phyloP scores from a whole-genome alignment of 2,329 filamentous ascomycete species.

The Eutypella sp. region DNA sequence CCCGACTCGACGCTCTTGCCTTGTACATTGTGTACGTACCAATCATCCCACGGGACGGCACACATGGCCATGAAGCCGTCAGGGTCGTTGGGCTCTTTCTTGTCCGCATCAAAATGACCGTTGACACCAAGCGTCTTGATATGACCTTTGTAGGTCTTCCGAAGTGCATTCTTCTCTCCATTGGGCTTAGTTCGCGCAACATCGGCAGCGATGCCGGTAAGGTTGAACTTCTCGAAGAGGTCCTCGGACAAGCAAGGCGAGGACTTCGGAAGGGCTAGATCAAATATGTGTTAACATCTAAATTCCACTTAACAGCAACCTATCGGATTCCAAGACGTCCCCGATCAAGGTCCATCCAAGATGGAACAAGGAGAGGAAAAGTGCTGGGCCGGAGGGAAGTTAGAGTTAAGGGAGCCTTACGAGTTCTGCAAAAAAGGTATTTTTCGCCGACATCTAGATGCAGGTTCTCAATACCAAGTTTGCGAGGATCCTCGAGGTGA shows the following conservation, averaged over 20 bases:
- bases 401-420: constrained; percentile 53
- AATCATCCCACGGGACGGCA: constrained; percentile 49
- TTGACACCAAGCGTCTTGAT: constrained; percentile 59
- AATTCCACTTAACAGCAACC: constrained; percentile 16
- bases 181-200: constrained; percentile 60
- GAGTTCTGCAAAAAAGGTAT: constrained; percentile 61
- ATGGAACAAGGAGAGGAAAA: constrained; percentile 9
- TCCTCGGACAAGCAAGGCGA: constrained; percentile 49
- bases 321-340: constrained; percentile 4
- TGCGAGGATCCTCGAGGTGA: constrained; percentile 53
- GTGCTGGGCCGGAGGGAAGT: constrained; percentile 26
- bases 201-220: constrained; percentile 53
- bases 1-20: constrained; percentile 52
- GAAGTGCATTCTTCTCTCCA: constrained; percentile 61
- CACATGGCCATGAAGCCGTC: constrained; percentile 51
- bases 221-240: constrained; percentile 53
- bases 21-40: constrained; percentile 49
- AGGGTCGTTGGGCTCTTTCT: constrained; percentile 47
- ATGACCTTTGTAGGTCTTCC: constrained; percentile 65
- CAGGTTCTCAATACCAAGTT: constrained; percentile 58
- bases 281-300: constrained; percentile 39
- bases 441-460: constrained; percentile 63
- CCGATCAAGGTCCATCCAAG: constrained; percentile 17
- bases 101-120: constrained; percentile 56
- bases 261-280: constrained; percentile 44